phyloP scores from a whole-genome alignment of 1,139 yeast genomes.

The Yamadazyma kanchanaburiensis region DNA sequence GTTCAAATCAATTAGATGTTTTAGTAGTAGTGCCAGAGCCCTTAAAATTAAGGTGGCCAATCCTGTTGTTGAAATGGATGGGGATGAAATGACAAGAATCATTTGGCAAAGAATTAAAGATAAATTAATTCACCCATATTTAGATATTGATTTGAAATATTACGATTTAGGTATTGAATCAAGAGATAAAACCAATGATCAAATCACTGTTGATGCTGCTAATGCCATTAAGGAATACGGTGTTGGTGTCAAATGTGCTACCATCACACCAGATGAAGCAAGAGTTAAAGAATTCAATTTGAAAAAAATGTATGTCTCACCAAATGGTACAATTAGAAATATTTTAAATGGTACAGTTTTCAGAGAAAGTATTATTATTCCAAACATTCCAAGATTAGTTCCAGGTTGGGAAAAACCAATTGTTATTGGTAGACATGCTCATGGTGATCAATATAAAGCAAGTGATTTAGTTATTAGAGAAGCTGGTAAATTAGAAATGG shows the following conservation, averaged over 20 bases:
- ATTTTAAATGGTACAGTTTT: conserved; percentile 94
- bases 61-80: conserved; percentile 94
- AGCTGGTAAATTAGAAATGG: conserved; percentile 76
- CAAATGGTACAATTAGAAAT: conserved; percentile 95
- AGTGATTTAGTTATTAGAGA: conserved; percentile 77
- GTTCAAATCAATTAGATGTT: conserved; percentile 8
- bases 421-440: conserved; percentile 95
- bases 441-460: conserved; percentile 95
- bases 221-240: conserved; percentile 83
- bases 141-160: conserved; percentile 86
- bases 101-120: conserved; percentile 86
- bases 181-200: conserved; percentile 84
- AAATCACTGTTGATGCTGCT: conserved; percentile 88
- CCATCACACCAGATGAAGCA: conserved; percentile 97
- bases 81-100: conserved; percentile 94
- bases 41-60: conserved; percentile 73
- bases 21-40: conserved; percentile 7
- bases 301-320: conserved; percentile 96
- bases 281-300: conserved; percentile 85
- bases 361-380: conserved; percentile 94
- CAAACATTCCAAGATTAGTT: conserved; percentile 81
- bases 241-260: conserved; percentile 95
- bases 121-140: conserved; percentile 77
- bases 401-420: conserved; percentile 96
- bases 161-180: conserved; percentile 84